Base-by-base conservation (phyloP, 768 basidiomycete species). In the Daedaleopsis sinensis region DNA sequence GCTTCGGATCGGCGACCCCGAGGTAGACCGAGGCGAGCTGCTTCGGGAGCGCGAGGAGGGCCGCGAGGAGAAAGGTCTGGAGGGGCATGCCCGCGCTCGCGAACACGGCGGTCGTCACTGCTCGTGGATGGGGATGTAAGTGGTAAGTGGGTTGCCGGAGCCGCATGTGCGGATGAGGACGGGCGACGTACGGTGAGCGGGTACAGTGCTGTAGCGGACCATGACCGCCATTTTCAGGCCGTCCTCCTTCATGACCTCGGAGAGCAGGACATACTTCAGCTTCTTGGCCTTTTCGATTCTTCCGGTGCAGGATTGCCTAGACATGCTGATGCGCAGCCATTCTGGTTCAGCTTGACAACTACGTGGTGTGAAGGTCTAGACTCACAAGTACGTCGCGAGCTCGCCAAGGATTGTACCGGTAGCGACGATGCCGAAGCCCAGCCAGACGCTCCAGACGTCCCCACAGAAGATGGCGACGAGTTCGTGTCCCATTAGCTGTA, bases 381-480 rank as follows among this genome's bases (percentile, higher is more conserved):
- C 89, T 67, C 65, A 92, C 90, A 88, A 90, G 64, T 94, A 93
- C 71, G 91, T 93, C 44, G 88, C 93, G 12, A 93, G 76, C 79
- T 95, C 93, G 42, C 92, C 94, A 0, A 95, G 43, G 64, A 94
- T 84, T 0, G 93, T 94, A 0, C 92, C 91, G 7, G 86, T 89
- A 2, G 83, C 83, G 13, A 91, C 90, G 70, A 97, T 96, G 0
- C 75, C 94, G 67, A 96, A 96, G 2, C 94, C 94, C 24, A 82
- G 70, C 83, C 94, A 89, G 1, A 94, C 76, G 2, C 92, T 93
- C 92, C 93, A 96, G 3, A 96, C 91, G 43, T 95, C 72, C 12
- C 95, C 94, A 67, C 91, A 93, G 4, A 96, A 78, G 39, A 95
- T 82, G 23, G 91, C 91, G 46, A 96, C 80, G 58, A 96, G 89